Percentiles rank a stretch among this genome's conserved stretches.
Evolutionary conservation across 768 basidiomycete genomes (phyloP).

Genomic region (Auricularia heimuer): DNA sequence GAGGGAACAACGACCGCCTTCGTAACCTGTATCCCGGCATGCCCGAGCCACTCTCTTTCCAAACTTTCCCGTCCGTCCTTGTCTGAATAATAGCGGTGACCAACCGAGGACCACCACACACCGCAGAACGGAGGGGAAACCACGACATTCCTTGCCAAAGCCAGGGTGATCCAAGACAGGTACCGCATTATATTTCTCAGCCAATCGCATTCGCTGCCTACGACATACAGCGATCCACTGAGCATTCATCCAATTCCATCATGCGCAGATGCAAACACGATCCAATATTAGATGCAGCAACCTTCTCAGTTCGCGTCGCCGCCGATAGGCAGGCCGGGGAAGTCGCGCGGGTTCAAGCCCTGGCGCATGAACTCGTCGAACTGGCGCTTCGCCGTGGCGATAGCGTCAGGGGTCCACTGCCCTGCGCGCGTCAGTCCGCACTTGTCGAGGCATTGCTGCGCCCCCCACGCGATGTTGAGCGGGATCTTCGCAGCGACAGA

Average conservation of each 20-base stretch:
- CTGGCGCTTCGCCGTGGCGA: background rate
- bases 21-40: too few species aligned
- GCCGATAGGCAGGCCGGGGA: background rate
- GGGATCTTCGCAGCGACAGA: conserved; percentile 20
- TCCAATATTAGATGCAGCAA: background rate
- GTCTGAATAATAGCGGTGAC: too few species aligned
- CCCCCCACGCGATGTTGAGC: conserved; percentile 22
- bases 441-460: conserved; percentile 18
- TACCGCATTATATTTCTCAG: too few species aligned
- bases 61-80: too few species aligned
- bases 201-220: too few species aligned
- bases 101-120: too few species aligned
- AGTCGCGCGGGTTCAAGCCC: background rate
- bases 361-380: background rate
- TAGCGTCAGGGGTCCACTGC: conserved; percentile 13
- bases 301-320: background rate
- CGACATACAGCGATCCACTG: too few species aligned
- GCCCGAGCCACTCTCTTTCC: too few species aligned
- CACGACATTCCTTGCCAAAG: too few species aligned
- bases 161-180: too few species aligned
- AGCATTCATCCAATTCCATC: background rate
- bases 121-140: too few species aligned
- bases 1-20: too few species aligned
- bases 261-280: background rate
- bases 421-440: conserved; percentile 16